phyloP scores from a whole-genome alignment of 495 filamentous ascomycete genomes.

The Xylona heveae region DNA sequence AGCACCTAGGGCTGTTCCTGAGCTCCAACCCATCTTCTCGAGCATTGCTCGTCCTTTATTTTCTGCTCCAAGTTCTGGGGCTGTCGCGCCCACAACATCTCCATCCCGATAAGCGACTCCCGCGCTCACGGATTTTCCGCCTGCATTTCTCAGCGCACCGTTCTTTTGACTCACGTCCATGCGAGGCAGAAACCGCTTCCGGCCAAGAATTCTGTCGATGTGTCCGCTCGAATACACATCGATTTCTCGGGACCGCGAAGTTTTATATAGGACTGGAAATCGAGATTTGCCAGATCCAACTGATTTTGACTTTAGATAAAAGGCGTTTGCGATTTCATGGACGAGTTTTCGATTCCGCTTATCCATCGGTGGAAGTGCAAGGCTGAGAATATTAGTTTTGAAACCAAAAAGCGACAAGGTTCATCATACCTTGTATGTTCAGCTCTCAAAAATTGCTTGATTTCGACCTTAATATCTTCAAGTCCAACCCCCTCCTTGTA shows the following conservation, averaged over 20 bases:
- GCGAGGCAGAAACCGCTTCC: constrained; percentile 23
- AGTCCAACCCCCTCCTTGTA: constrained; percentile 52
- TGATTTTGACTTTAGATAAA: constrained; percentile 70
- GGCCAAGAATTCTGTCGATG: constrained; percentile 11
- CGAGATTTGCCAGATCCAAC: constrained; percentile 49
- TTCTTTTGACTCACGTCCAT: constrained; percentile 12
- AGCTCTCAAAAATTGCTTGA: constrained; percentile 47
- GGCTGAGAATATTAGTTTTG: constrained; percentile 20
- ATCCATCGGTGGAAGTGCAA: constrained; percentile 68
- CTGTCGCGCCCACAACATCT: constrained; percentile 70
- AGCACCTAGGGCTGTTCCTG: constrained; percentile 69
- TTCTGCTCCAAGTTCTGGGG: constrained; percentile 61
- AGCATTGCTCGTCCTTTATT: constrained; percentile 78
- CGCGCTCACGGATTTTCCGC: constrained; percentile 14
- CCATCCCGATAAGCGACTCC: constrained; percentile 53
- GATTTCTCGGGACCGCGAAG: constrained; percentile 28
- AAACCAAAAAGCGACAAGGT: not conserved
- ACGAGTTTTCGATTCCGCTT: constrained; percentile 52
- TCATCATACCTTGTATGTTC: constrained; percentile 38
- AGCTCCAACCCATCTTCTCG: constrained; percentile 94
- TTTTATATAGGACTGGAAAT: constrained; percentile 60
- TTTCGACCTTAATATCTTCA: constrained; percentile 47
- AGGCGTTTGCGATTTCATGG: constrained; percentile 47
- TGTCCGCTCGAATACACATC: constrained; percentile 7
- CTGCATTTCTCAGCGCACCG: constrained; percentile 2